A percentile compares a stretch with the other conserved stretches of the same genome.
phyloP scores from a whole-genome alignment of 768 basidiomycete species.

The Cystofilobasidium macerans region DNA sequence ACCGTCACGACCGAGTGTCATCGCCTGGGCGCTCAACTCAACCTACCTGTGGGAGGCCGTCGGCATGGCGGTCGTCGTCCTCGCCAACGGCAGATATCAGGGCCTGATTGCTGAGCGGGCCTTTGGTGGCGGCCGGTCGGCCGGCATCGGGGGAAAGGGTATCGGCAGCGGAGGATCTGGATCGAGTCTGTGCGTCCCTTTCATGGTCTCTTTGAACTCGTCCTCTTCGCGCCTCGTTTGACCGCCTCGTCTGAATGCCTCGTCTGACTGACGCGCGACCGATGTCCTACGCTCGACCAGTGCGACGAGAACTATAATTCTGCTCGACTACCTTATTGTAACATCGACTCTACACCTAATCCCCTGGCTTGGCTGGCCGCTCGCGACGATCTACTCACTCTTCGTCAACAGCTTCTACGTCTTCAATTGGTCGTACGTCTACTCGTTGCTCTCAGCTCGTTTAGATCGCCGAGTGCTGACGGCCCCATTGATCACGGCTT shows the following conservation, averaged over 20 bases:
- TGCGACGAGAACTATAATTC: conserved; percentile 27
- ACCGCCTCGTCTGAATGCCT: too few species aligned
- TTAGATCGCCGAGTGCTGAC: too few species aligned
- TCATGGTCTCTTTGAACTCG: conserved; percentile 11
- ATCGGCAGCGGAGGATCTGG: conserved; percentile 13
- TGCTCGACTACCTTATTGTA: conserved; percentile 36
- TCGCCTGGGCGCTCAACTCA: conserved; percentile 35
- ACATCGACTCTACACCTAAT: conserved; percentile 32
- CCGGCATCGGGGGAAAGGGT: conserved; percentile 7
- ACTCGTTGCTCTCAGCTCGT: too few species aligned
- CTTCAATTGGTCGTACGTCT: too few species aligned
- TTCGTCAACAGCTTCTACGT: conserved; percentile 36
- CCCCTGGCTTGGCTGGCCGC: conserved; percentile 30
- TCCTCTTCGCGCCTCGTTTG: too few species aligned
- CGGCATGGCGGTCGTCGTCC: conserved; percentile 16
- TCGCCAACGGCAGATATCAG: conserved; percentile 19
- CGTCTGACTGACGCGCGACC: conserved; percentile 22
- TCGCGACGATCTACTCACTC: conserved; percentile 33
- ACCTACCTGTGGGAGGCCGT: conserved; percentile 2
- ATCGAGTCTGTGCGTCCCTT: conserved; percentile 23
- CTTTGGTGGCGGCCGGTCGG: conserved; percentile 1
- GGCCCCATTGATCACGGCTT: too few species aligned
- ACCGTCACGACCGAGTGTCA: conserved; percentile 29
- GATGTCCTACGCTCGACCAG: conserved; percentile 12
- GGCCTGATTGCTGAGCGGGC: conserved; percentile 18